Percentiles rank a stretch among this genome's conserved stretches.
phyloP scores from a whole-genome alignment of 768 basidiomycete genomes.

The Suillus discolor region DNA sequence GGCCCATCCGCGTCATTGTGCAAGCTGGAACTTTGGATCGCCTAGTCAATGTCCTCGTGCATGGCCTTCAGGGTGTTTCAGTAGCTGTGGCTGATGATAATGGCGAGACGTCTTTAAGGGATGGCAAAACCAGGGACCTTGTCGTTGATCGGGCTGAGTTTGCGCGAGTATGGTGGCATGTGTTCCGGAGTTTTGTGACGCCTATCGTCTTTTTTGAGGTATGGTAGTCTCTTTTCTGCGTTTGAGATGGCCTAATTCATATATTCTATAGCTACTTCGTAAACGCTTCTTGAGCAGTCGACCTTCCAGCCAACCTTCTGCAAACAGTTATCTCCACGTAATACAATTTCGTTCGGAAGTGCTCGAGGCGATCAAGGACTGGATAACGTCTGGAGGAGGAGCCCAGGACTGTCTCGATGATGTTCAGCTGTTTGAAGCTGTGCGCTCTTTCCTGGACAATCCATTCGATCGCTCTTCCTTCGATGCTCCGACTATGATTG shows the following conservation, averaged over 20 bases:
- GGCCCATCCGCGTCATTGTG: constrained; percentile 74
- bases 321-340: constrained; percentile 46
- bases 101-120: constrained; percentile 78
- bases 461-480: constrained; percentile 54
- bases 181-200: constrained; percentile 80
- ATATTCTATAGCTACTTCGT: constrained; percentile 58
- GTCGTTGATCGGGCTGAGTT: constrained; percentile 76
- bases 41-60: constrained; percentile 74
- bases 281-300: constrained; percentile 67
- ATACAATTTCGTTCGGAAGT: constrained; percentile 62
- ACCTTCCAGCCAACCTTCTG: constrained; percentile 43
- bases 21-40: constrained; percentile 78
- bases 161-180: constrained; percentile 79
- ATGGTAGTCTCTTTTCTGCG: constrained; percentile 20
- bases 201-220: constrained; percentile 88
- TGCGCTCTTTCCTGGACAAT: constrained; percentile 62
- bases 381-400: constrained; percentile 74
- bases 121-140: constrained; percentile 73
- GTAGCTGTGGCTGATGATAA: constrained; percentile 87
- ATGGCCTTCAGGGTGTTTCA: constrained; percentile 75
- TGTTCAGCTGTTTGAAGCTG: constrained; percentile 55
- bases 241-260: background rate
- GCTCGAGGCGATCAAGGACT: constrained; percentile 65
- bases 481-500: constrained; percentile 34
- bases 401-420: constrained; percentile 82